phyloP scores from a whole-genome alignment of 306 rosid species.

The Ceratonia siliqua region DNA sequence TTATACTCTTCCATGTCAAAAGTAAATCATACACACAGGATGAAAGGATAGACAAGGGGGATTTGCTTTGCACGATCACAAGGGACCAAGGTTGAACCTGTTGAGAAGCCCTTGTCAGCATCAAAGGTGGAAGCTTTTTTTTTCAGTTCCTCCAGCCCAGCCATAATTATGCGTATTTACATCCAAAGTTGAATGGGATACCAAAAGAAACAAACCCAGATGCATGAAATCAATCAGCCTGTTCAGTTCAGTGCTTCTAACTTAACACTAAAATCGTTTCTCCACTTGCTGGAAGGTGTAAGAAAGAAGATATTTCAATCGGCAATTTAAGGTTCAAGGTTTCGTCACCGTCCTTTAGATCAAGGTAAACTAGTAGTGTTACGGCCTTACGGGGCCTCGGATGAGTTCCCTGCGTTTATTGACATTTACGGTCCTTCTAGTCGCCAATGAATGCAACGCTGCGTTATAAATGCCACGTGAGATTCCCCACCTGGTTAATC shows the following conservation, averaged over 20 bases:
- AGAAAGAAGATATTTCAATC: neutral
- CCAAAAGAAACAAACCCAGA: neutral
- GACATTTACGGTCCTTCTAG: neutral
- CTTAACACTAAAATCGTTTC: too few relatives aligned
- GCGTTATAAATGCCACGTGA: too few relatives aligned
- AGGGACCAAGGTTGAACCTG: conserved; percentile 50
- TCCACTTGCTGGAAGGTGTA: neutral
- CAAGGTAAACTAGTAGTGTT: neutral
- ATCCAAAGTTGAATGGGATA: neutral
- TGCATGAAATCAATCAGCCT: neutral
- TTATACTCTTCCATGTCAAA: too few relatives aligned
- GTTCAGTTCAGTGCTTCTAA: too few relatives aligned
- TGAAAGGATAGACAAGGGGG: too few relatives aligned
- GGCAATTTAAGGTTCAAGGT: conserved; percentile 9
- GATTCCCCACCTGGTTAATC: too few relatives aligned
- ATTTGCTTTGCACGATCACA: too few relatives aligned
- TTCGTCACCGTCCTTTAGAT: neutral
- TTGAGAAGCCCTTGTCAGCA: conserved; percentile 62
- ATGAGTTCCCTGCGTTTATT: neutral
- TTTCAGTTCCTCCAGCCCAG: conserved; percentile 78
- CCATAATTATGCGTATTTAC: conserved; percentile 47
- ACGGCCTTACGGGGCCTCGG: neutral
- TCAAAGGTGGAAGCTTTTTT: conserved; percentile 77
- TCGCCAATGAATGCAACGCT: neutral
- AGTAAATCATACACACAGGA: too few relatives aligned